phyloP scores from a whole-genome alignment of 139 green algal genomes.

The Astrephomene gubernaculifera region DNA sequence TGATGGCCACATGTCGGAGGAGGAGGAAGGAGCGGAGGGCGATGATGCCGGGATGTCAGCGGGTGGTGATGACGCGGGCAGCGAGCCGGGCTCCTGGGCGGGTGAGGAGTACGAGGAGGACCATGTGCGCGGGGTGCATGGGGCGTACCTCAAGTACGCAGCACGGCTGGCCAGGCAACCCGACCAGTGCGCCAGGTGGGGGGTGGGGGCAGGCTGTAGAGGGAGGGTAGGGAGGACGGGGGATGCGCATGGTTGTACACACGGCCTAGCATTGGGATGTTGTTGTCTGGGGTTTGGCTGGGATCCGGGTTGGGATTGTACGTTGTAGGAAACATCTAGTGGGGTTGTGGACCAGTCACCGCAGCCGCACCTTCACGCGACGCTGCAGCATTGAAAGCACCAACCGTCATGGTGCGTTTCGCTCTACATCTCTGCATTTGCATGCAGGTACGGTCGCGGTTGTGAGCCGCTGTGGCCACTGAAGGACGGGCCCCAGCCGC shows the following conservation, averaged over 20 bases:
- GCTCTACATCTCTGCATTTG: not conserved
- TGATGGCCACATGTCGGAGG: no score
- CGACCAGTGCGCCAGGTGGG: slow-evolving; percentile 74
- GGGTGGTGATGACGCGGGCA: no score
- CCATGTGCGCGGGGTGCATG: slow-evolving; percentile 52
- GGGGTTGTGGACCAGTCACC: not conserved
- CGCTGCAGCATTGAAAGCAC: no score
- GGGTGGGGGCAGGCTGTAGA: not conserved
- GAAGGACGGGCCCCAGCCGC: not conserved
- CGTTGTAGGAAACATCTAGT: not conserved
- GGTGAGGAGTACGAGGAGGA: slow-evolving; percentile 79
- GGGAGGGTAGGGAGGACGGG: not conserved
- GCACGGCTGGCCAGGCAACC: slow-evolving; percentile 64
- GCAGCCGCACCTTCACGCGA: not conserved
- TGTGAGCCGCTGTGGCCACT: slow-evolving; percentile 61
- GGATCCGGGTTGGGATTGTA: not conserved
- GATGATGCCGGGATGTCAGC: not conserved
- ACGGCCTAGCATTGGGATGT: no score
- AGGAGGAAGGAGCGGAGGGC: no score
- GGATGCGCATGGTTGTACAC: not conserved
- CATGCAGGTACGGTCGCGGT: slow-evolving; percentile 59
- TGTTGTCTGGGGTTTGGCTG: not conserved
- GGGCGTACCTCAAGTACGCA: slow-evolving; percentile 70
- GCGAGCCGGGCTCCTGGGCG: slow-evolving; percentile 57
- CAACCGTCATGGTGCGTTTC: not conserved